These are phyloP conservation scores for Solanum hybrid DNA, from an alignment of 305 asterid genomes.

Conservation along the genomic window DNA sequence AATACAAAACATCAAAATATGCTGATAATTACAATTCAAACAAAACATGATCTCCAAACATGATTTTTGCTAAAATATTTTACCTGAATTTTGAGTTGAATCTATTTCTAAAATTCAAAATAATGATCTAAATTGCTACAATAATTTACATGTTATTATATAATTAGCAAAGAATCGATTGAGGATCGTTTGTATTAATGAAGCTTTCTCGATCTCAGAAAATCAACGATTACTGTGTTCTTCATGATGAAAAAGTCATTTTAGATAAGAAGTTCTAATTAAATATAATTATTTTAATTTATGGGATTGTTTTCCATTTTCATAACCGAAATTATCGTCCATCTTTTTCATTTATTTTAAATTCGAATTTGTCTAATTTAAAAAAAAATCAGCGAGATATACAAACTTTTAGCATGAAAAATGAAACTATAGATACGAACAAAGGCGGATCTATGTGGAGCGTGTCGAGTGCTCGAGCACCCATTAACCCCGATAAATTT, in stretches of 20 bases:
- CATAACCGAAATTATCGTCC: not conserved
- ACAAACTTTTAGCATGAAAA: not conserved
- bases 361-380: not conserved
- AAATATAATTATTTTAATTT: not conserved
- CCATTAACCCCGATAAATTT: not conserved
- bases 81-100: not conserved
- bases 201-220: not conserved
- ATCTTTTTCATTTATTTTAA: not conserved
- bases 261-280: not conserved
- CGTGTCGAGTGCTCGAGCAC: not conserved
- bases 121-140: not conserved
- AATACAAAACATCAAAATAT: not conserved
- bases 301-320: not conserved
- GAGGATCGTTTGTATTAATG: not conserved
- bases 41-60: not conserved
- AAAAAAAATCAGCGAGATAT: not conserved
- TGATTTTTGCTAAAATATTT: not conserved
- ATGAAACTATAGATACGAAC: not conserved
- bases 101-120: not conserved
- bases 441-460: not conserved
- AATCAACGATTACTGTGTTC: not conserved
- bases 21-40: not conserved
- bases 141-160: not conserved
- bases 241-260: not conserved
- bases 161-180: not conserved